These are phyloP conservation scores for Suhomyces chickasaworum DNA, from an alignment of 1,139 yeast genomes.

Conservation along the genomic window DNA sequence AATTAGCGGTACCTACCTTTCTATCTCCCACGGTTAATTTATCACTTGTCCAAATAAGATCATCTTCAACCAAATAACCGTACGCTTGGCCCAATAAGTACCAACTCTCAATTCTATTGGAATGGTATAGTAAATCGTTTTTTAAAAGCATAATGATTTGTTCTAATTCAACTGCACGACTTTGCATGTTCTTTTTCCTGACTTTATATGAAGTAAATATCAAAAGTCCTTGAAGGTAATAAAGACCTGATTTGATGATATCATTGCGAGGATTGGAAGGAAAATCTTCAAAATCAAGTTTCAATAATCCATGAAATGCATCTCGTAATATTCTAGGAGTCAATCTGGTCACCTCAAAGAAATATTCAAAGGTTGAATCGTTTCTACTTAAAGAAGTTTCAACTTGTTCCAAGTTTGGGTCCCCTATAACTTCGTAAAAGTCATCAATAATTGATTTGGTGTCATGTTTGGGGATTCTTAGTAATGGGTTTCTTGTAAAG, in stretches of 20 bases:
- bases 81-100: conserved; percentile 77
- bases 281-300: conserved; percentile 34
- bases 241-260: conserved; percentile 55
- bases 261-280: conserved; percentile 11
- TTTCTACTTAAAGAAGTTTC: conserved; percentile 43
- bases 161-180: conserved; percentile 79
- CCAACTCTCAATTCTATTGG: conserved; percentile 84
- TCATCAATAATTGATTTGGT: conserved; percentile 71
- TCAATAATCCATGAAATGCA: conserved; percentile 58
- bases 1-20: conserved; percentile 59
- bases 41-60: conserved; percentile 87
- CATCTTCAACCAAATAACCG: conserved; percentile 82
- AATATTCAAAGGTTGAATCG: conserved; percentile 47
- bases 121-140: conserved; percentile 66
- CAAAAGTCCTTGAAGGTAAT: conserved; percentile 70
- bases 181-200: conserved; percentile 74
- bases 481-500: conserved; percentile 60
- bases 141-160: conserved; percentile 66
- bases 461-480: conserved; percentile 62
- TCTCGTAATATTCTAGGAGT: conserved; percentile 53
- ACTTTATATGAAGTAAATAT: conserved; percentile 65
- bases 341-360: conserved; percentile 50
- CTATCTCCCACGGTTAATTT: conserved; percentile 67
- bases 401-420: conserved; percentile 50
- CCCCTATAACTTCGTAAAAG: conserved; percentile 72